Evolutionary conservation across 2,329 filamentous ascomycete species (phyloP).

Genomic region (Fusarium torulosum): DNA sequence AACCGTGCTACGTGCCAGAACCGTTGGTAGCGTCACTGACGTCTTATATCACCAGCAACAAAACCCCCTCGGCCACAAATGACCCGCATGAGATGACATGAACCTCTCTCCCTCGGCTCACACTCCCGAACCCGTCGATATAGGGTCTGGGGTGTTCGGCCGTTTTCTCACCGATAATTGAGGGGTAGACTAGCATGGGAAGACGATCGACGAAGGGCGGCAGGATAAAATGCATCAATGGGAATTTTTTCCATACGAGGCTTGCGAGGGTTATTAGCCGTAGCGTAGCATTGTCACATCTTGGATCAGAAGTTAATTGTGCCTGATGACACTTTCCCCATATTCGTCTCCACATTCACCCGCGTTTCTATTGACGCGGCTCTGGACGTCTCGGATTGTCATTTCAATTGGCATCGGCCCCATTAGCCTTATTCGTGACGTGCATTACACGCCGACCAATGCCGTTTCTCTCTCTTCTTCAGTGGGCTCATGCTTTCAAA

Average conservation of each 20-base stretch:
- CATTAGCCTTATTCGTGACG: conserved; percentile 15
- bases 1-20: background rate
- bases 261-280: conserved; percentile 14
- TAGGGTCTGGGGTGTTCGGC: conserved; percentile 29
- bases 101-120: background rate
- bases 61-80: conserved; percentile 14
- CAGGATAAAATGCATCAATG: conserved; percentile 36
- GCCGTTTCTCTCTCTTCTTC: background rate
- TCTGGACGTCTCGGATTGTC: conserved; percentile 7
- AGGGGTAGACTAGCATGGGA: conserved; percentile 22
- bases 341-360: conserved; percentile 27
- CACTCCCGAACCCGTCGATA: conserved; percentile 27
- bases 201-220: conserved; percentile 5
- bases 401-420: conserved; percentile 25
- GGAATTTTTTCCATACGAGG: conserved; percentile 28
- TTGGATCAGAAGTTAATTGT: conserved; percentile 5
- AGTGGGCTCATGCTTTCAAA: too few species aligned
- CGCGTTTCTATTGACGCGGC: conserved; percentile 39
- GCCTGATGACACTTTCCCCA: conserved; percentile 17
- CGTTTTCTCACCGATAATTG: conserved; percentile 28
- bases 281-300: conserved; percentile 21
- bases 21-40: background rate
- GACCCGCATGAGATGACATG: conserved; percentile 22
- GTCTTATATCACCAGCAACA: conserved; percentile 7
- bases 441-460: background rate